Conservation (phyloP, 2,329 filamentous ascomycete species). For the Paecilomyces variotii region DNA sequence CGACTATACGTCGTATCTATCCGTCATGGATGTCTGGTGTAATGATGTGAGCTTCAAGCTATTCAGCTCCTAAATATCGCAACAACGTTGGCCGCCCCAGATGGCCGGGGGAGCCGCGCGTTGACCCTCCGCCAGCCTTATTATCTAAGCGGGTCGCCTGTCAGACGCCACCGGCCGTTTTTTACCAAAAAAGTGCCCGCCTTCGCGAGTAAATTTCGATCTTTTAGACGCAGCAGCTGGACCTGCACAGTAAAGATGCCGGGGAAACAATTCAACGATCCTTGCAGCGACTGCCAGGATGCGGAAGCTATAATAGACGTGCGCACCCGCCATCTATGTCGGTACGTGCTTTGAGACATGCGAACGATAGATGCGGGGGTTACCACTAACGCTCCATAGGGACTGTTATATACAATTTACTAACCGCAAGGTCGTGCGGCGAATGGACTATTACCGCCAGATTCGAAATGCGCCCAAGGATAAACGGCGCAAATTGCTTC, state of each 20-base stretch:
- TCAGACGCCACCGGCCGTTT: slow-evolving; percentile 12
- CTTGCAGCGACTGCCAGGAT: slow-evolving; percentile 52
- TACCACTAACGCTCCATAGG: slow-evolving; percentile 33
- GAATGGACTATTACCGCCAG: slow-evolving; percentile 59
- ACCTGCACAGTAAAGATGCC: slow-evolving; percentile 18
- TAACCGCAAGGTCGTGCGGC: slow-evolving; percentile 69
- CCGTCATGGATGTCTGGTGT: not conserved
- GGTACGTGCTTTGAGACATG: slow-evolving; percentile 29
- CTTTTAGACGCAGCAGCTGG: not conserved
- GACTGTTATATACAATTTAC: slow-evolving; percentile 74
- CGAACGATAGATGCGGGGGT: slow-evolving; percentile 1
- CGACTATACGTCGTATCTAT: not conserved
- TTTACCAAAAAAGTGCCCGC: not conserved
- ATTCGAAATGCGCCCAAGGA: slow-evolving; percentile 27
- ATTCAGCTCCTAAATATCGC: not conserved
- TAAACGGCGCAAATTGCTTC: slow-evolving; percentile 51
- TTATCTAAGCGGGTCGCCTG: slow-evolving; percentile 21
- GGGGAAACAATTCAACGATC: slow-evolving; percentile 20
- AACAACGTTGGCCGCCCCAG: slow-evolving; percentile 9
- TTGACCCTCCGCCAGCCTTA: slow-evolving; percentile 11
- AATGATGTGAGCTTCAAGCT: not conserved
- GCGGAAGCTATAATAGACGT: slow-evolving; percentile 45
- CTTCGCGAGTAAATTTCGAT: not conserved
- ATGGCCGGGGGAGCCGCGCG: slow-evolving; percentile 17
- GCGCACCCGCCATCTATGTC: slow-evolving; percentile 53